These are phyloP conservation scores for Monosporascus sp. DNA, from an alignment of 2,329 filamentous ascomycete genomes.

Conservation along the genomic window DNA sequence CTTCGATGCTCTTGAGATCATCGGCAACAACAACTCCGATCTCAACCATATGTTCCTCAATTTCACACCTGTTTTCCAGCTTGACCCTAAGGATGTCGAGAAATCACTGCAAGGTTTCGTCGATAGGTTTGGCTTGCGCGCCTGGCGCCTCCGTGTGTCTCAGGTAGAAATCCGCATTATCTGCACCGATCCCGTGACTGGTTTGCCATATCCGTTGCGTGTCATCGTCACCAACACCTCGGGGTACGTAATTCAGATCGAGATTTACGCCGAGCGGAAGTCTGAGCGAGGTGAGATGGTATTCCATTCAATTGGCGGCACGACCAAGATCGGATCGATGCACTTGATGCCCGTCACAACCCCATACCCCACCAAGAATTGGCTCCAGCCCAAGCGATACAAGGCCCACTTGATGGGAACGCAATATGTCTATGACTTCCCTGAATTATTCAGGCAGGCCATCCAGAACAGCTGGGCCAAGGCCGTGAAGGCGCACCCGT, in stretches of 20 bases:
- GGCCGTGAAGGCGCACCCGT: constrained; percentile 66
- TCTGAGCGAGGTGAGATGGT: constrained; percentile 98
- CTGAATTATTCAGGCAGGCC: constrained; percentile 96
- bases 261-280: constrained; percentile 96
- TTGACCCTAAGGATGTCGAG: constrained; percentile 84
- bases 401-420: constrained; percentile 99
- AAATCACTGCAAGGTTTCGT: constrained; percentile 91
- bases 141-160: constrained; percentile 93
- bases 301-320: constrained; percentile 95
- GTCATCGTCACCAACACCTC: constrained; percentile 98
- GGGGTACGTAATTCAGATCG: constrained; percentile 94
- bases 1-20: constrained; percentile 93
- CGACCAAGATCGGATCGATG: constrained; percentile 91
- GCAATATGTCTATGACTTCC: constrained; percentile 99
- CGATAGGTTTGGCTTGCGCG: constrained; percentile 89
- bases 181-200: constrained; percentile 83
- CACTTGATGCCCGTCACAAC: constrained; percentile 87
- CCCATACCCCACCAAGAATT: constrained; percentile 97
- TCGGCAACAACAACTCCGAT: constrained; percentile 98
- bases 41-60: constrained; percentile 99
- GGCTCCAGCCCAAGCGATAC: constrained; percentile 97
- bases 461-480: constrained; percentile 92
- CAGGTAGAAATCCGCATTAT: constrained; percentile 98
- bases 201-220: constrained; percentile 83
- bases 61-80: constrained; percentile 94